phyloP scores from a whole-genome alignment of 164 flowering plant species.

The Magnolia officinalis region DNA sequence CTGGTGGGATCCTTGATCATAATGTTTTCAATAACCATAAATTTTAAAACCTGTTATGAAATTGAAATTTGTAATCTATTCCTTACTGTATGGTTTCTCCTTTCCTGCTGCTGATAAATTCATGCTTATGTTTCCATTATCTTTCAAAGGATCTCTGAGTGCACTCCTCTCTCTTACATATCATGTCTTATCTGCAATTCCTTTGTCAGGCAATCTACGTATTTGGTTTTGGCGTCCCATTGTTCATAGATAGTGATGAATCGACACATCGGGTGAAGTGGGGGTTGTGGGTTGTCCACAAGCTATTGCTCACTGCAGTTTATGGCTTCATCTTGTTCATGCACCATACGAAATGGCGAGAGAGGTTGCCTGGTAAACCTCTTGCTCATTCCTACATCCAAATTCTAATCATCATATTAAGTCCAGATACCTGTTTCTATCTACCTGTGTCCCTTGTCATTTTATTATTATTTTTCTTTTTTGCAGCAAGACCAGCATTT shows the following conservation, averaged over 20 bases:
- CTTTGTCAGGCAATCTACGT: conserved; percentile 58
- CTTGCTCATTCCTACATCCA: neutral
- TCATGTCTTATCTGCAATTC: neutral
- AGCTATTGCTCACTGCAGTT: conserved; percentile 54
- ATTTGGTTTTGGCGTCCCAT: conserved; percentile 74
- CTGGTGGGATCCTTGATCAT: neutral
- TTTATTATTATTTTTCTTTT: conserved; percentile 4
- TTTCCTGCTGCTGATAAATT: neutral
- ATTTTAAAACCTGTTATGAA: neutral
- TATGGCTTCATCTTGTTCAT: conserved; percentile 65
- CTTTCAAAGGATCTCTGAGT: neutral
- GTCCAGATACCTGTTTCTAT: neutral
- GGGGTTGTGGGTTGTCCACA: conserved; percentile 66
- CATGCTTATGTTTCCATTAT: neutral
- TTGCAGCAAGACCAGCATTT: conserved; percentile 80
- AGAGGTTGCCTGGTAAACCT: conserved; percentile 67
- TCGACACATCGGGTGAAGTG: conserved; percentile 47
- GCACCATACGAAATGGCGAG: conserved; percentile 84
- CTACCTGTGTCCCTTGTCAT: neutral
- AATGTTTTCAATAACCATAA: neutral
- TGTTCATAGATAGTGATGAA: conserved; percentile 55
- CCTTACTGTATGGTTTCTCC: neutral
- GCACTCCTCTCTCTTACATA: neutral
- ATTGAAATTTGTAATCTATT: neutral
- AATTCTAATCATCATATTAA: neutral